Evolutionary conservation across 2,329 filamentous ascomycete species (phyloP).

Genomic region (Pyrenophora tritici-repentis): DNA sequence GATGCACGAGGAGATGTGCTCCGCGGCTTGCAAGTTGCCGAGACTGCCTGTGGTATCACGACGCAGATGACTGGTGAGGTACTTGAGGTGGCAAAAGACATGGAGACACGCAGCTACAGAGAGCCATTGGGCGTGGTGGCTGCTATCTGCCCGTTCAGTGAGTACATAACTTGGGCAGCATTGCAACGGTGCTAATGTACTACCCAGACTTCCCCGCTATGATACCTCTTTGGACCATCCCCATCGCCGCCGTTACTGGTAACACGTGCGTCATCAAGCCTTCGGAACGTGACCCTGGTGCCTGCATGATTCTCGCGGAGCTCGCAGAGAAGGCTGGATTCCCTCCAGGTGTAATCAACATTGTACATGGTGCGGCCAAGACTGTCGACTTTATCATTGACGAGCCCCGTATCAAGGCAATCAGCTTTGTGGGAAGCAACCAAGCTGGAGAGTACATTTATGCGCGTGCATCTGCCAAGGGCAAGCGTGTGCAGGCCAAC

Average conservation of each 20-base stretch:
- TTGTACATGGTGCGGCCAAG: constrained; percentile 79
- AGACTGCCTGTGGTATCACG: constrained; percentile 79
- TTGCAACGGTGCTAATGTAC: constrained; percentile 26
- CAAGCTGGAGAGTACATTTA: constrained; percentile 90
- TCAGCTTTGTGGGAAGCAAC: constrained; percentile 86
- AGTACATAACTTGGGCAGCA: constrained; percentile 38
- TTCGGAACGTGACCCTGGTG: constrained; percentile 82
- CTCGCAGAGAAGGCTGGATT: constrained; percentile 80
- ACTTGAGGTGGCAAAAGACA: constrained; percentile 84
- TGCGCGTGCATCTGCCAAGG: constrained; percentile 75
- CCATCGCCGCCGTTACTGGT: constrained; percentile 80
- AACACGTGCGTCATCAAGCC: constrained; percentile 87
- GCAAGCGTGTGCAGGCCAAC: constrained; percentile 88
- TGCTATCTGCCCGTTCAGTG: constrained; percentile 86
- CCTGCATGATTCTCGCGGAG: constrained; percentile 83
- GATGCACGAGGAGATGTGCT: constrained; percentile 83
- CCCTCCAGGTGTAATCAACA: constrained; percentile 79
- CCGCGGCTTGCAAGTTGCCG: constrained; percentile 80
- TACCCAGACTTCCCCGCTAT: constrained; percentile 80
- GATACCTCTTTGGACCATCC: constrained; percentile 91
- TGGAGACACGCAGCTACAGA: constrained; percentile 83
- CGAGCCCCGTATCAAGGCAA: constrained; percentile 81
- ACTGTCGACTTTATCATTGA: constrained; percentile 88
- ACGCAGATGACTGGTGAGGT: constrained; percentile 83
- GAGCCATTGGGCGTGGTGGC: constrained; percentile 82